phyloP scores from a whole-genome alignment of 169 alveolate species.

The Plasmodium cynomolgi region DNA sequence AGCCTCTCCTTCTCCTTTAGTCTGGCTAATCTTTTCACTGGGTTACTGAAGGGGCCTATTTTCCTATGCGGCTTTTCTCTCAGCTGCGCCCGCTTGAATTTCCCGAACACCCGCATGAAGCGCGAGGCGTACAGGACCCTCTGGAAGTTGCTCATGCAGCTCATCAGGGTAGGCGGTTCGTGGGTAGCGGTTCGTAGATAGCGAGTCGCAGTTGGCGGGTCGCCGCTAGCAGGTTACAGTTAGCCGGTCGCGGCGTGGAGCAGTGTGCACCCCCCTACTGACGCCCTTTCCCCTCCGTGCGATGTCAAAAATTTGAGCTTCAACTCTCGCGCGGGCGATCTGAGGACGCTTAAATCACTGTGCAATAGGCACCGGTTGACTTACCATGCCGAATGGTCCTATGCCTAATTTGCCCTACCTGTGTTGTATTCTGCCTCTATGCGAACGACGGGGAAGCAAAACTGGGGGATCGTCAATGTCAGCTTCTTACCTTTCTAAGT shows the following conservation, averaged over 20 bases:
- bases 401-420: background rate
- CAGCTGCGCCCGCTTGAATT: slow-evolving; percentile 87
- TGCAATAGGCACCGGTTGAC: background rate
- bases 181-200: background rate
- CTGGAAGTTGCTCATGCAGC: slow-evolving; percentile 63
- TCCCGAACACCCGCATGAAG: slow-evolving; percentile 80
- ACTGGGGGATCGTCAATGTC: background rate
- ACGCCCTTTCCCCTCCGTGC: background rate
- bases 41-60: slow-evolving; percentile 88
- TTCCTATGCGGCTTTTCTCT: slow-evolving; percentile 87
- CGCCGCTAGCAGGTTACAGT: no score
- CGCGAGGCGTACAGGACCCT: slow-evolving; percentile 78
- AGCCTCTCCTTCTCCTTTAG: slow-evolving; percentile 85
- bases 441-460: background rate
- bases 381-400: background rate
- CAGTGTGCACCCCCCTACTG: background rate
- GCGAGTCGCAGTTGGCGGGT: no score
- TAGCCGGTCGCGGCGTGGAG: background rate
- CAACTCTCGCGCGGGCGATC: background rate
- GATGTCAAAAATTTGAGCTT: background rate
- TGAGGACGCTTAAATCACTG: background rate
- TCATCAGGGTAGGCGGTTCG: slow-evolving; percentile 1
- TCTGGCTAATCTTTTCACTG: slow-evolving; percentile 84
- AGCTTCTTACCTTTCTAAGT: background rate
- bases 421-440: background rate